Base-by-base conservation (phyloP, 805 yeast species). In the Kuraishia hungarica region DNA sequence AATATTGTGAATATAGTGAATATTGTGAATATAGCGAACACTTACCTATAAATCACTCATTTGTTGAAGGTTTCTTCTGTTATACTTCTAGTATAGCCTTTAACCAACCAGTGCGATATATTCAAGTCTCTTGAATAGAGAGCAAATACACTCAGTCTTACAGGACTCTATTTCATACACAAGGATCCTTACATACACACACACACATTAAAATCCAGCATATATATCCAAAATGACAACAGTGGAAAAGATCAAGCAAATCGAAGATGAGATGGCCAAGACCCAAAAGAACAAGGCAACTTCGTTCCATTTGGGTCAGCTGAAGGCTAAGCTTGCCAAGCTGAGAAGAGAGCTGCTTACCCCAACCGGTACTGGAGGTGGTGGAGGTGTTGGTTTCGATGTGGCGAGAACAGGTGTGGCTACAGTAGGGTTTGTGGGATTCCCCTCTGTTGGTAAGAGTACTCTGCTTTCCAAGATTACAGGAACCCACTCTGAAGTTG, bases 341-440 rank as follows among this genome's bases (percentile, higher is more conserved):
- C 78, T 94, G 63, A 89, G 96, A 76, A 83, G 97, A 68, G 99
- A 94, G 67, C 78, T 94, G 54, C 77, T 94, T 59, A 82, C 88
- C 2, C 87, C 86, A 53, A 74, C 85, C 0, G 69, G 83, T 15
- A 80, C 91, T 47, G 97, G 97, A 39, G 97, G 97, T 57, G 96
- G 94, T 56, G 89, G 82, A 21, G 97, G 98, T 60, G 83, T 81
- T 22, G 99, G 99, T 7, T 94, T 94, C 72, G 99, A 94, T 74
- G 98, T 94, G 50, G 96, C 97, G n/a, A 83, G 97, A 70, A 93
- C 97, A 0, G 99, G 99, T 72, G 97, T 89, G 15, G 97, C 97
- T 2, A 83, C 96, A 8, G 96, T 94, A 53, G 99, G 99, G 10
- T 94, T 92, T 68, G 97, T 94, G 50, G 99, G 99, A 2, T 94